Evolutionary conservation across 129 eudicot genomes (phyloP).

Genomic region (Silybum marianum): DNA sequence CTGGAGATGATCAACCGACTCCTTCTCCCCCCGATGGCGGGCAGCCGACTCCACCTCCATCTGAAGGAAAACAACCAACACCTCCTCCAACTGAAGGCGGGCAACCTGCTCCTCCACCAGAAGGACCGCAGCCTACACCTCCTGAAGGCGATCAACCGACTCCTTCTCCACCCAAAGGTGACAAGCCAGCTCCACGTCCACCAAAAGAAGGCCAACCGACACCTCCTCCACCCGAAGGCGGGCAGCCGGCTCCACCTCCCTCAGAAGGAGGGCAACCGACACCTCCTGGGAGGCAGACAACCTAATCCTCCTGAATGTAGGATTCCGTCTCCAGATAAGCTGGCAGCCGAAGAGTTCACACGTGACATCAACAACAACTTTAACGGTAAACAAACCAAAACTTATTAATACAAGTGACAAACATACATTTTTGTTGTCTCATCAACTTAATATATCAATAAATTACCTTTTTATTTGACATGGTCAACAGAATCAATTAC

Average conservation of each 20-base stretch:
- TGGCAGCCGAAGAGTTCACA: conserved; percentile 18
- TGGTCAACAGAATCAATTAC: not conserved
- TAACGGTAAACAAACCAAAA: not conserved
- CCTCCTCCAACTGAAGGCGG: not conserved
- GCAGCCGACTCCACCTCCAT: not conserved
- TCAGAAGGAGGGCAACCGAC: not conserved
- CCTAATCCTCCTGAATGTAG: conserved; percentile 25
- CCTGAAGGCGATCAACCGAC: conserved; percentile 2
- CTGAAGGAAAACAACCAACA: not conserved
- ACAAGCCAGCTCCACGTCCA: too few species aligned
- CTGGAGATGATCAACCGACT: not conserved
- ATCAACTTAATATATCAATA: not conserved
- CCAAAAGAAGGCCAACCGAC: too few species aligned
- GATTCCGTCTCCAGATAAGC: conserved; percentile 1
- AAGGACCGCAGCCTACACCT: conserved; percentile 1
- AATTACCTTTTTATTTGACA: not conserved
- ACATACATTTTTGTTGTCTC: not conserved
- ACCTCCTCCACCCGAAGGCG: not conserved
- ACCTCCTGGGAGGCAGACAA: not conserved
- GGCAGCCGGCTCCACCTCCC: not conserved
- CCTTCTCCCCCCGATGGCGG: not conserved
- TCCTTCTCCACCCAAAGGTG: too few species aligned
- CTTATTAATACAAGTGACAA: not conserved
- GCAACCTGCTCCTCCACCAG: not conserved
- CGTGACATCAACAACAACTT: conserved; percentile 2